A percentile compares a stretch with the other conserved stretches of the same genome.
These are phyloP conservation scores for Penicillium malachiteum DNA, from an alignment of 495 filamentous ascomycete genomes.

Conservation along the genomic window DNA sequence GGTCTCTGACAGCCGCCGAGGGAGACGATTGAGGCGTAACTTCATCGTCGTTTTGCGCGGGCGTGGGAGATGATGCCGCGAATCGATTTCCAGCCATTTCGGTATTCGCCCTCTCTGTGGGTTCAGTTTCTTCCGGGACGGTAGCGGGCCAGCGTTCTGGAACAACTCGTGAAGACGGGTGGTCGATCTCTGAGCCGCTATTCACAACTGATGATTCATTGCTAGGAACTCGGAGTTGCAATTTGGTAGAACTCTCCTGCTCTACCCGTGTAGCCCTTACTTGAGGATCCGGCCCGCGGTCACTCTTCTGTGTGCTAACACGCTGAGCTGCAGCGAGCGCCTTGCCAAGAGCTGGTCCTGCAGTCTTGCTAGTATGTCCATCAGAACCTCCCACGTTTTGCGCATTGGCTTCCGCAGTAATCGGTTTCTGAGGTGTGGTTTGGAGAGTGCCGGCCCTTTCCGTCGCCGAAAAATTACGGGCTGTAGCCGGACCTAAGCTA, in stretches of 20 bases:
- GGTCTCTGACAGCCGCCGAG: conserved; percentile 3
- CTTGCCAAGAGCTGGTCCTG: conserved; percentile 37
- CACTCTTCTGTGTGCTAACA: conserved; percentile 17
- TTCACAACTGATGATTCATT: not conserved
- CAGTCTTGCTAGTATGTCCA: conserved; percentile 37
- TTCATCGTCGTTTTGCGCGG: conserved; percentile 12
- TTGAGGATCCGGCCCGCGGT: conserved; percentile 4
- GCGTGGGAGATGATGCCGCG: conserved; percentile 13
- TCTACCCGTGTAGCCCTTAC: conserved; percentile 9
- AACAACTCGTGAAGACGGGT: conserved; percentile 18
- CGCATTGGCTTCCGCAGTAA: conserved; percentile 52
- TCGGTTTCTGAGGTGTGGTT: conserved; percentile 43
- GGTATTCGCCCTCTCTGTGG: conserved; percentile 5
- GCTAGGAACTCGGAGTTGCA: not conserved
- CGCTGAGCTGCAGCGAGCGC: conserved; percentile 38
- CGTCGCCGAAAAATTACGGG: conserved; percentile 11
- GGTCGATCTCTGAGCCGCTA: not conserved
- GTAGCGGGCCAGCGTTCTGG: conserved; percentile 58
- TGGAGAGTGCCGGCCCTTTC: conserved; percentile 35
- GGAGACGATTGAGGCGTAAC: conserved; percentile 15
- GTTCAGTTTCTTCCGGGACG: conserved; percentile 43
- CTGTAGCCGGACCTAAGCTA: conserved; percentile 15
- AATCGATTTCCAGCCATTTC: conserved; percentile 7
- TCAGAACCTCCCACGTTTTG: conserved; percentile 37
- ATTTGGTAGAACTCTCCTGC: not conserved